These are phyloP conservation scores for Aureobasidium namibiae DNA, from an alignment of 2,329 filamentous ascomycete species.

Conservation along the genomic window DNA sequence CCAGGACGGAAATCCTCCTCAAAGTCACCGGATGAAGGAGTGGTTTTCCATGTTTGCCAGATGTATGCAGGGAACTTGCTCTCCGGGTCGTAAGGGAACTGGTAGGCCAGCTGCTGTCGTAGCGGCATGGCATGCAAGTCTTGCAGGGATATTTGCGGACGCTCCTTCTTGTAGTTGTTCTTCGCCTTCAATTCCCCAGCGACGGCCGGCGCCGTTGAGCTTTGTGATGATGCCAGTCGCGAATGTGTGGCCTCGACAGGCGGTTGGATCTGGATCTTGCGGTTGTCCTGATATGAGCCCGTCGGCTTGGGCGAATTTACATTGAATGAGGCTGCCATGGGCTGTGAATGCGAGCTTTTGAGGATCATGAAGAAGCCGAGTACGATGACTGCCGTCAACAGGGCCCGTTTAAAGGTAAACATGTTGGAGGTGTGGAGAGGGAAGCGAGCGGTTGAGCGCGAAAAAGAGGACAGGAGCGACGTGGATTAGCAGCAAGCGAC, in stretches of 20 bases:
- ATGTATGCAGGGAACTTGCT: slow-evolving; percentile 92
- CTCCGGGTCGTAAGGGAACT: slow-evolving; percentile 87
- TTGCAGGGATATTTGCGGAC: slow-evolving; percentile 54
- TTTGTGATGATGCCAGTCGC: slow-evolving; percentile 23
- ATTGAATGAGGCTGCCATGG: slow-evolving; percentile 16
- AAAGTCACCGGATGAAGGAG: slow-evolving; percentile 70
- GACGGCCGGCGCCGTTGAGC: slow-evolving; percentile 5
- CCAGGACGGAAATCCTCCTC: slow-evolving; percentile 64
- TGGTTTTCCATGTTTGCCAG: slow-evolving; percentile 98
- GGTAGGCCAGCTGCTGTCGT: slow-evolving; percentile 75
- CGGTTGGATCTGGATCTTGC: slow-evolving; percentile 23
- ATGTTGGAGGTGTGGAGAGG: slow-evolving; percentile 39
- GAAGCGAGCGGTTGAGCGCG: background rate
- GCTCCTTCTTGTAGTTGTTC: slow-evolving; percentile 31
- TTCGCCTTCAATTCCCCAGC: slow-evolving; percentile 17
- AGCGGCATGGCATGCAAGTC: slow-evolving; percentile 66
- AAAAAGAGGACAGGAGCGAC: background rate
- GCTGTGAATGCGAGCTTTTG: slow-evolving; percentile 47
- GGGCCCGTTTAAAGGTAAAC: slow-evolving; percentile 70
- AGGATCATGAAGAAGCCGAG: slow-evolving; percentile 63
- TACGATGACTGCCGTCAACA: slow-evolving; percentile 62
- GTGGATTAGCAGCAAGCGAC: slow-evolving; percentile 6
- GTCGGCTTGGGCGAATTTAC: slow-evolving; percentile 30
- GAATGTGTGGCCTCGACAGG: background rate
- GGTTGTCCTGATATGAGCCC: slow-evolving; percentile 28